These are phyloP conservation scores for Iberis amara DNA, from an alignment of 441 rosid genomes.

Conservation along the genomic window DNA sequence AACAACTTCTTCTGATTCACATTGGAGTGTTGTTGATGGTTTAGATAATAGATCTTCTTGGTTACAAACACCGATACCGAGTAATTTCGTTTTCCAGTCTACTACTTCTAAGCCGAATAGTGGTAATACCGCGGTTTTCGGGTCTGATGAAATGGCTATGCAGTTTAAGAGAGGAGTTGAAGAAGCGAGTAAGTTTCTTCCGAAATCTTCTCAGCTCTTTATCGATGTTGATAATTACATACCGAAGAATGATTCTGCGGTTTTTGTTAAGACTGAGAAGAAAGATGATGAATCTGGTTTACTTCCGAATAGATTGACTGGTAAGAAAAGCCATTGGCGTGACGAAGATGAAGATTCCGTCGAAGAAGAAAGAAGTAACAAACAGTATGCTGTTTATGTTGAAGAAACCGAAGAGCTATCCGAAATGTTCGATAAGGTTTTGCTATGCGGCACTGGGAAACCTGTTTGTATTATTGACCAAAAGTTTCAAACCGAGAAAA, in stretches of 20 bases:
- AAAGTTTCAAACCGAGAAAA: slow-evolving; percentile 8
- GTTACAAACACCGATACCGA: slow-evolving; percentile 29
- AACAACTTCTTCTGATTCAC: slow-evolving; percentile 29
- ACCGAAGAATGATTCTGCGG: slow-evolving; percentile 5
- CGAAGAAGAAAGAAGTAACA: slow-evolving; percentile 27
- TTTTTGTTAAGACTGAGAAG: slow-evolving; percentile 18
- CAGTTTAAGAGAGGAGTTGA: slow-evolving; percentile 68
- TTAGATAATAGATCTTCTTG: slow-evolving; percentile 22
- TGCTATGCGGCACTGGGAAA: slow-evolving; percentile 13
- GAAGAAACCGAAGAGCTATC: slow-evolving; percentile 36
- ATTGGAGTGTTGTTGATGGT: slow-evolving; percentile 29
- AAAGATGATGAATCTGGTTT: slow-evolving; percentile 24
- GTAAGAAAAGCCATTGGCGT: slow-evolving; percentile 28
- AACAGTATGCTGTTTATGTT: slow-evolving; percentile 32
- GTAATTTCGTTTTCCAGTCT: slow-evolving; percentile 27
- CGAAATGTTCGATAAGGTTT: slow-evolving; percentile 30
- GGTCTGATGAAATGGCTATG: slow-evolving; percentile 39
- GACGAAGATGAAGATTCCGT: slow-evolving; percentile 22
- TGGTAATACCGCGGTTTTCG: neutral
- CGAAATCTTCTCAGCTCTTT: slow-evolving; percentile 42
- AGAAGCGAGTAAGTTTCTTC: slow-evolving; percentile 80
- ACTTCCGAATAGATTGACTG: slow-evolving; percentile 16
- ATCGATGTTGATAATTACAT: slow-evolving; percentile 33
- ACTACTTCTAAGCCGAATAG: slow-evolving; percentile 17
- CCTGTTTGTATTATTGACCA: slow-evolving; percentile 23